Evolutionary conservation across 2,329 filamentous ascomycete species (phyloP), one percentile per base, ranked within the genome.

Genomic region (Stagonosporopsis vannaccii): DNA sequence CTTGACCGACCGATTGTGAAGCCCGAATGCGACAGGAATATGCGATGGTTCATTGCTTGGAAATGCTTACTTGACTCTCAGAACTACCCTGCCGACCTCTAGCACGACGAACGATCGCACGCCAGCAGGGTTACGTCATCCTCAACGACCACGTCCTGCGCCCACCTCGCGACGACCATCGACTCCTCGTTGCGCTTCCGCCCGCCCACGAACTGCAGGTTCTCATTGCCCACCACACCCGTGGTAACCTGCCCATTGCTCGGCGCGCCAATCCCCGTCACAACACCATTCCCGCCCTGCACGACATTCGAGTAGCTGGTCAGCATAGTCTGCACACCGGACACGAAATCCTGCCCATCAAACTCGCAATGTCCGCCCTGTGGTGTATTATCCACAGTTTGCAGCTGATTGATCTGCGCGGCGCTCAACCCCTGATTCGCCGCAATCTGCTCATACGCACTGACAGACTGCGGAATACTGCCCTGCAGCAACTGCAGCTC

Each of bases 291-390:
- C 0, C 82, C 82, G 30, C 82, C 81, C 61, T 82, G 81, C 72
- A 86, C 80, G 15, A 86, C 77, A 50, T 79, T 80, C 3, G 78
- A 77, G 68, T 80, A 87, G 60, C 79, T 83, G 26, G 81, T 75
- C 8, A 81, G 74, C 75, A 86, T 80, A n/a, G 84, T 75, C 74
- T 86, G 84, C 28, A 86, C 80, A 11, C 84, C 84, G n/a, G 76
- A 79, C 9, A 81, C 79, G 60, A 86, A 87, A 9, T 72, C 81
- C 63, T 80, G 60, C 12, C 75, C 81, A 66, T 87, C 84, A 56
- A 87, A 87, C 48, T 78, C 83, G 73, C 84, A 87, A 69, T 87
- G 84, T 0, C 84, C 84, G 33, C 83, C 84, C 20, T 77, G 72
- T 2, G 84, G 84, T 3, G 80, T 79, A 60, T 84, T 85, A 61